Base-by-base conservation (phyloP, 257 asterid genomes). In the Solanum infundibuliforme region DNA sequence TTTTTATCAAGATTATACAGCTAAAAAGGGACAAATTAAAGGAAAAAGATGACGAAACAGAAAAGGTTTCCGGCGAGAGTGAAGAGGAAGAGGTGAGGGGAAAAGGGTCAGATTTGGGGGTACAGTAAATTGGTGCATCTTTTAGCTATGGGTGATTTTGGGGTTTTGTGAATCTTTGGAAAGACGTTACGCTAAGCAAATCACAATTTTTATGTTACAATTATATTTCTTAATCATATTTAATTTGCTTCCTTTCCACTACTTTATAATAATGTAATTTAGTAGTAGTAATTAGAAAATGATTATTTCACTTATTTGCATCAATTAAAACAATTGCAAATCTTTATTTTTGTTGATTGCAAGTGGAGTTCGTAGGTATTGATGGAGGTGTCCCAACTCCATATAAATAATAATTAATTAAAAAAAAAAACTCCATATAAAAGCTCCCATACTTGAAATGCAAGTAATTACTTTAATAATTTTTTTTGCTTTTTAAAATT, bases 151-250 rank as follows among this genome's bases (percentile, higher is more conserved):
- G 89, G 89, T 62, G 91, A 88, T 62, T 89, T 92, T 87, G 94
- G 94, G 93, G 91, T 90, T 92, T 94, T 89, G 94, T 91, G 93
- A 90, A 84, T 90, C 92, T 92, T 89, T 91, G 92, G 92, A 90
- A 88, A 90, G 90, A 90, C 94, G 91, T 92, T 90, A 90, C 92
- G 94, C 93, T 88, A 88, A 90, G 90, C 92, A 75, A 89, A 87
- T 66, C 39, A 86, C 85, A 27, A 90, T 83, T 88, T 69, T 83
- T 83, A 72, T 75, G 75, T 71, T 86, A 68, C 92, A 91, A 88
- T 91, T 91, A 88, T 91, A 88, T 89, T 90, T 86, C 83, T 77
- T 84, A 87, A 83, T 89, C 8, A 86, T 89, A 83, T 86, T 58
- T 83, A 84, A 31, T 55, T 39, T 39, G 52, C 85, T 46, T 81